These are phyloP conservation scores for Vanilla planifolia DNA, from an alignment of 106 monocot genomes.

Conservation along the genomic window DNA sequence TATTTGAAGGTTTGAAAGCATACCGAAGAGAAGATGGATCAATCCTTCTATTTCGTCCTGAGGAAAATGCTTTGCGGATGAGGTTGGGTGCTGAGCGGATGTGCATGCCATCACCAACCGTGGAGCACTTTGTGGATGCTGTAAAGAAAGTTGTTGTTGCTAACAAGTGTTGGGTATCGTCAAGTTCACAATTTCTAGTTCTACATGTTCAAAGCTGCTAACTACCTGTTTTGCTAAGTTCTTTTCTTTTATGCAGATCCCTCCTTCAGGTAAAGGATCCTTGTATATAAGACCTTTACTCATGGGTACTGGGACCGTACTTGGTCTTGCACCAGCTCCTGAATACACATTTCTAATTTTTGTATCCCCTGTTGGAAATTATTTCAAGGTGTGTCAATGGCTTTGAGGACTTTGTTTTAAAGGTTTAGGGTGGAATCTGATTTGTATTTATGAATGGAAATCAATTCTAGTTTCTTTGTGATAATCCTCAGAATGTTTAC, in stretches of 20 bases:
- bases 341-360: constrained; percentile 90
- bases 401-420: too few species aligned
- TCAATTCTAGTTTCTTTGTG: too few species aligned
- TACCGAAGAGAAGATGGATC: constrained; percentile 63
- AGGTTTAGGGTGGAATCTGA: too few species aligned
- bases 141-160: constrained; percentile 75
- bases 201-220: background rate
- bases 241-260: constrained; percentile 45
- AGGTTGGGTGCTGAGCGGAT: constrained; percentile 73
- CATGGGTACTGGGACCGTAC: constrained; percentile 79
- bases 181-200: background rate
- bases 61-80: constrained; percentile 89
- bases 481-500: too few species aligned
- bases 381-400: constrained; percentile 79
- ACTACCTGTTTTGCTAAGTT: background rate
- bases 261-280: constrained; percentile 85
- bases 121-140: constrained; percentile 86
- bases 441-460: too few species aligned
- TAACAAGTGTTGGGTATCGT: constrained; percentile 84
- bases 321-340: constrained; percentile 87
- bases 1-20: constrained; percentile 76
- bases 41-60: constrained; percentile 81
- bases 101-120: constrained; percentile 90
- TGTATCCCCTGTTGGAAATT: constrained; percentile 96
- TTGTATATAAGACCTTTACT: constrained; percentile 87